Conservation (phyloP, 148 eudicot genomes). For the Vaccinium darrowii region DNA sequence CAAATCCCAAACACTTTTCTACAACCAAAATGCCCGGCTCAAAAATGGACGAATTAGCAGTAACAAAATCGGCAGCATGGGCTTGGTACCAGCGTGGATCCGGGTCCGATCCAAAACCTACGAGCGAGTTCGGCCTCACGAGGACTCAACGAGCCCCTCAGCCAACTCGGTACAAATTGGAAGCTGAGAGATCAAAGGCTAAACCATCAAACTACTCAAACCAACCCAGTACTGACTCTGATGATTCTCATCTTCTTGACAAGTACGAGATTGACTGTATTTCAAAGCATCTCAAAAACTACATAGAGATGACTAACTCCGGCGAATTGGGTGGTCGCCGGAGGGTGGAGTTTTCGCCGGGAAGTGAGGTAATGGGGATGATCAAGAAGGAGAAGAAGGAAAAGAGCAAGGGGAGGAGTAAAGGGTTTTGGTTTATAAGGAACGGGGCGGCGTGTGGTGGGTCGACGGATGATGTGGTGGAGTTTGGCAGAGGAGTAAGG, state of each 20-base stretch:
- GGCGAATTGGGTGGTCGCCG: neutral
- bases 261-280: conserved; percentile 41
- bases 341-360: conserved; percentile 6
- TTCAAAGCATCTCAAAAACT: conserved; percentile 30
- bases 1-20: neutral
- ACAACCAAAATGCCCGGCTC: neutral
- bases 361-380: neutral
- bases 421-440: conserved; percentile 16
- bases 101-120: conserved; percentile 14
- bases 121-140: conserved; percentile 16
- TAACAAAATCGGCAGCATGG: conserved; percentile 48
- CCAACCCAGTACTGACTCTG: neutral
- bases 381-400: neutral
- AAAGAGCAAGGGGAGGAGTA: neutral
- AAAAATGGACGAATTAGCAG: conserved; percentile 25
- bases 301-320: conserved; percentile 19
- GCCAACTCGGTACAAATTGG: conserved; percentile 42
- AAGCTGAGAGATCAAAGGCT: conserved; percentile 24
- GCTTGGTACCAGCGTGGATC: conserved; percentile 42
- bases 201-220: neutral
- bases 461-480: conserved; percentile 29
- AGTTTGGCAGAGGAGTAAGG: neutral
- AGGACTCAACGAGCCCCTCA: conserved; percentile 11
- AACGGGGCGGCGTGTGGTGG: conserved; percentile 18
- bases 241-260: conserved; percentile 38